phyloP scores from a whole-genome alignment of 139 green algal genomes.

The Marvania coccoides region DNA sequence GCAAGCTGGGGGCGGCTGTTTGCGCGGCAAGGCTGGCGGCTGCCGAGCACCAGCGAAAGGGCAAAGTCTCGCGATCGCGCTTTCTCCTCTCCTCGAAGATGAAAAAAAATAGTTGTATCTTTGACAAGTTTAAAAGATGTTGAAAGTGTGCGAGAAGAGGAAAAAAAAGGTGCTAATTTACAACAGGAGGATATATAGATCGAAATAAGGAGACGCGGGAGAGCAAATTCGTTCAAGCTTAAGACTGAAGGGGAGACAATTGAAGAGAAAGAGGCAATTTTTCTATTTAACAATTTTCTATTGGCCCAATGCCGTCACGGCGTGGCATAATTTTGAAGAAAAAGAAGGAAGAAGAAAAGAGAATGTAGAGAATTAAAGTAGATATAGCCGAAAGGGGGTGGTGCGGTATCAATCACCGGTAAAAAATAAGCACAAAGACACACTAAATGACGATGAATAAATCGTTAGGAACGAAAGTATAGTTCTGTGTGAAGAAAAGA shows the following conservation, averaged over 20 bases:
- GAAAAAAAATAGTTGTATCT: background rate
- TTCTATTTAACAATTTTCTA: too few relatives aligned
- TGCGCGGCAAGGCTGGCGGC: constrained; percentile 10
- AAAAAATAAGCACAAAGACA: too few relatives aligned
- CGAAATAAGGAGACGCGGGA: background rate
- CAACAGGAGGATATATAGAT: background rate
- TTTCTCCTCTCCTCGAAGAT: too few relatives aligned
- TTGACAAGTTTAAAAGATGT: background rate
- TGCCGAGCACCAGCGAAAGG: background rate
- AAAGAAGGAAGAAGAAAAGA: background rate
- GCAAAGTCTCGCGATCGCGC: background rate
- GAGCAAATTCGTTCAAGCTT: background rate
- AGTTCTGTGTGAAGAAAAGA: too few relatives aligned
- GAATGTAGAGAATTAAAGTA: background rate
- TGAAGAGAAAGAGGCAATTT: too few relatives aligned
- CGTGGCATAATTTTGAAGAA: background rate
- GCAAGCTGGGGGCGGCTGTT: constrained; percentile 1
- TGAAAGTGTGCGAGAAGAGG: background rate
- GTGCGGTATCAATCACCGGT: too few relatives aligned
- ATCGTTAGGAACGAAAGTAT: too few relatives aligned
- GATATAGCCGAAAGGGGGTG: too few relatives aligned
- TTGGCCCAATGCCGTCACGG: background rate
- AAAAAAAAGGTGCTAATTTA: background rate
- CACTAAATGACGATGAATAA: too few relatives aligned
- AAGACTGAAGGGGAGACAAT: too few relatives aligned